These are phyloP conservation scores for Fusarium coicis DNA, from an alignment of 2,329 filamentous ascomycete species.

Conservation along the genomic window DNA sequence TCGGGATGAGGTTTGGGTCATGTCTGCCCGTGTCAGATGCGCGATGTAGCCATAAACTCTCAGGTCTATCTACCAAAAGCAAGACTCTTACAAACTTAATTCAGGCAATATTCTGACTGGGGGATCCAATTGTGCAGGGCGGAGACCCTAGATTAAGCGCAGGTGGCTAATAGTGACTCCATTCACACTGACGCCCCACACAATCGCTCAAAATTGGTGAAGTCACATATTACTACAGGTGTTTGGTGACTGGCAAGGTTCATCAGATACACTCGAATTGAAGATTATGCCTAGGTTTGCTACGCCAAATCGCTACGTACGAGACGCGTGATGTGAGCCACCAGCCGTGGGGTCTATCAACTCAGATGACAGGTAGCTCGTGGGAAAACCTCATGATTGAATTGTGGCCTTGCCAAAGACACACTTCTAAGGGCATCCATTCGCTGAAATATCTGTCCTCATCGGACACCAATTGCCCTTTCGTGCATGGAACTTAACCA, in stretches of 20 bases:
- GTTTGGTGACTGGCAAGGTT: too few species aligned
- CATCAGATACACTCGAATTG: neutral
- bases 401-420: neutral
- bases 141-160: too few species aligned
- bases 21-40: neutral
- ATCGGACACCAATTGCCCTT: neutral
- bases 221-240: neutral
- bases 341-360: too few species aligned
- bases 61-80: rapidly evolving
- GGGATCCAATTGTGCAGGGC: too few species aligned
- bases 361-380: too few species aligned
- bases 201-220: neutral
- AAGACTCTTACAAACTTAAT: neutral
- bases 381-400: rapidly evolving
- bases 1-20: neutral
- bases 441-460: neutral
- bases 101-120: neutral
- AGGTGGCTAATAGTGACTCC: too few species aligned
- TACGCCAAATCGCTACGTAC: too few species aligned
- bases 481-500: rapidly evolving
- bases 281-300: neutral
- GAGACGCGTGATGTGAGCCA: too few species aligned
- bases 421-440: neutral
- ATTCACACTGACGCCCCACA: neutral
- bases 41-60: neutral